Evolutionary conservation across 2,329 filamentous ascomycete genomes (phyloP).

Genomic region (Aspergillus calidoustus): DNA sequence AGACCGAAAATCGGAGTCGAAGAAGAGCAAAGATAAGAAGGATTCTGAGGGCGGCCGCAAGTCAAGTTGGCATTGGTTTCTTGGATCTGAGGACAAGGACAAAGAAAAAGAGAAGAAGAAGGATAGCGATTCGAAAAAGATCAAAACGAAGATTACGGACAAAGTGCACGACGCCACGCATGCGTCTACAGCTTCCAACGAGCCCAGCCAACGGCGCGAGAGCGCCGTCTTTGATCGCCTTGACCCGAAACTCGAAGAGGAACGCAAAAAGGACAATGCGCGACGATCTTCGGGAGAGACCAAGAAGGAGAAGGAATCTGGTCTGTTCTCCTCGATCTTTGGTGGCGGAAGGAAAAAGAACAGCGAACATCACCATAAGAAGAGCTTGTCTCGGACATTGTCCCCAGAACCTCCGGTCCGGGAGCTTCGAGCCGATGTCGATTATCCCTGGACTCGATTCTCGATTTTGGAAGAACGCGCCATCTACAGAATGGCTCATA

Average conservation of each 20-base stretch:
- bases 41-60: constrained; percentile 74
- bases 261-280: constrained; percentile 76
- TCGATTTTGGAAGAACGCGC: constrained; percentile 93
- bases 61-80: constrained; percentile 79
- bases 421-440: constrained; percentile 79
- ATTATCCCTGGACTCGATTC: constrained; percentile 96
- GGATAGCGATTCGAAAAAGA: constrained; percentile 67
- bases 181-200: constrained; percentile 84
- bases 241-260: constrained; percentile 69
- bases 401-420: constrained; percentile 81
- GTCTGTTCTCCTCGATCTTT: constrained; percentile 92
- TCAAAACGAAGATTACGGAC: constrained; percentile 58
- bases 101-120: constrained; percentile 68
- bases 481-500: constrained; percentile 98
- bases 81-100: constrained; percentile 71
- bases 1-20: constrained; percentile 76
- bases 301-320: constrained; percentile 86
- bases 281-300: constrained; percentile 68
- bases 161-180: constrained; percentile 75
- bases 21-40: constrained; percentile 67
- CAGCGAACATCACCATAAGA: constrained; percentile 65
- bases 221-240: constrained; percentile 84
- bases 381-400: constrained; percentile 71
- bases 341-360: constrained; percentile 88
- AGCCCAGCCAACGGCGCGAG: constrained; percentile 69